Base-by-base conservation (phyloP, 1,284 basidiomycete genomes). In the Pseudozyma pruni region DNA sequence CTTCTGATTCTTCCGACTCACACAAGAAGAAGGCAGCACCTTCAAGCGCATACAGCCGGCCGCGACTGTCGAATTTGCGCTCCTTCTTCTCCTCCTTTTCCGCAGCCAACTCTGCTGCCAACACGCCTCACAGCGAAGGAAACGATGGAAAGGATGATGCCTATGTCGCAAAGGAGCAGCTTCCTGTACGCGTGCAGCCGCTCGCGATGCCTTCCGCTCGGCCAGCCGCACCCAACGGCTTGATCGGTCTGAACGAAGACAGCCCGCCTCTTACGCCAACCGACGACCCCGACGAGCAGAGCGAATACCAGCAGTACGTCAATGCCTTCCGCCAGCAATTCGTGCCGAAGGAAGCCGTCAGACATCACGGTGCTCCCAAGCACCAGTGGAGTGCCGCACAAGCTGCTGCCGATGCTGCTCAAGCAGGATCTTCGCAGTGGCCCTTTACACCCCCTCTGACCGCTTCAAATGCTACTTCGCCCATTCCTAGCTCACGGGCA, bases 121-220 rank as follows among this genome's bases (percentile, higher is more conserved):
- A 33, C 33, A 61, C 70, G 13, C 55, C 56, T 20, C 49, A 44
- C 9, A 41, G 7, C 20, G 48, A 64, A 39, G 13, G 4, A 3
- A 17, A 44, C 1, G 40, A n/a, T n/a, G n/a, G n/a, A n/a, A n/a
- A n/a, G n/a, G n/a, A n/a, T n/a, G n/a, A 53, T 27, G 45, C 41
- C 22, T 20, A 17, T 29, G 9, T 35, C 10, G 38, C 34, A 13
- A 16, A 38, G 31, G 43, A 38, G 0, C 35, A 19, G 16, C 54
- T 33, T 25, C 49, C 51, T 1, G 16, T 48, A 23, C 53, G 48
- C 5, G 62, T 55, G 7, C 62, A 67, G 49, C 56, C 64, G 22
- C 58, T 81, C 1, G 69, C 69, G n/a, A 77, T 78, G 67, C 79
- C 79, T 0, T 59, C 74, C 4, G 79, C 79, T 7, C 49, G 77